A percentile compares a stretch with the other conserved stretches of the same genome.
Evolutionary conservation across 129 eudicot genomes (phyloP).

Genomic region (Gnaphalium uliginosum): DNA sequence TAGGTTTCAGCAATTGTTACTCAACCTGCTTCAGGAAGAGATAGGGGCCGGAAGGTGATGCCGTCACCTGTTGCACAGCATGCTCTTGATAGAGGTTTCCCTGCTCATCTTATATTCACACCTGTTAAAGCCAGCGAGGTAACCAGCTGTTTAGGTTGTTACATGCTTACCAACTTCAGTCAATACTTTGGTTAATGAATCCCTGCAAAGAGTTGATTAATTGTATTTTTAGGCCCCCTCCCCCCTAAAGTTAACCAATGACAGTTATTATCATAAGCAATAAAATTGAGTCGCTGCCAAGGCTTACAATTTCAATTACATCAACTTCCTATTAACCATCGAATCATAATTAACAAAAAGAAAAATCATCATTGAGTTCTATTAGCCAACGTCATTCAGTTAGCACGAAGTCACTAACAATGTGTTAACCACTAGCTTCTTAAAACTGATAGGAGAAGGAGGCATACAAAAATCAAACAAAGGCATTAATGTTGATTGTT

Average conservation of each 20-base stretch:
- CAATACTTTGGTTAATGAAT: not conserved
- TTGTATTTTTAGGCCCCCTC: not conserved
- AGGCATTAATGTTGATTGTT: not conserved
- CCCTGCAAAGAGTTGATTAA: not conserved
- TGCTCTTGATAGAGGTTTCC: constrained; percentile 85
- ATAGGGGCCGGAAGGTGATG: constrained; percentile 82
- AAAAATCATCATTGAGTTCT: not conserved
- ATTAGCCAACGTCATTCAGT: not conserved
- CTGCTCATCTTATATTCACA: constrained; percentile 76
- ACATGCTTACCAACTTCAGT: not conserved
- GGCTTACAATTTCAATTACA: not conserved
- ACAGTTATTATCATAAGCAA: not conserved
- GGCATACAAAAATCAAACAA: not conserved
- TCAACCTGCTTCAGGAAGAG: constrained; percentile 88
- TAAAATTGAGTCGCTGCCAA: not conserved
- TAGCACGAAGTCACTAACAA: constrained; percentile 5
- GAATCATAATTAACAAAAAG: not conserved
- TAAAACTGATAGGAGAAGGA: not conserved
- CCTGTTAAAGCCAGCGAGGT: constrained; percentile 90
- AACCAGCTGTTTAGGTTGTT: too few species aligned
- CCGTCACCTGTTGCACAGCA: constrained; percentile 96
- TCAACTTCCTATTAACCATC: not conserved
- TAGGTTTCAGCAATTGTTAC: constrained; percentile 92
- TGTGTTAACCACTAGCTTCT: not conserved
- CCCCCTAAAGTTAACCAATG: not conserved